phyloP scores from a whole-genome alignment of 2,329 filamentous ascomycete genomes.

The Coniella vitis region DNA sequence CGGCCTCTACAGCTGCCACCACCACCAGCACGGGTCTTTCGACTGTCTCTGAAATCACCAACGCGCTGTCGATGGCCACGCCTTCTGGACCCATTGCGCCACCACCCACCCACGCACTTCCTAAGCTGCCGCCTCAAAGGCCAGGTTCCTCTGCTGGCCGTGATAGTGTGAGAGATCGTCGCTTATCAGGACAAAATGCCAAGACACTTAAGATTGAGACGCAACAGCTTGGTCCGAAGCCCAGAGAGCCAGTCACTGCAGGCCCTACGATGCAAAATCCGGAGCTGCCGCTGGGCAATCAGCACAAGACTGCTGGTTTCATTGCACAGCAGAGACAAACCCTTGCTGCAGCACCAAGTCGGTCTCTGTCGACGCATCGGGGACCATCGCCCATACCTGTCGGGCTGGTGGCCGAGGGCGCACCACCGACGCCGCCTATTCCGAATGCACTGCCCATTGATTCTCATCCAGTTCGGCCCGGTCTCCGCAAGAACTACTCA shows the following conservation, averaged over 20 bases:
- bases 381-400: conserved; percentile 29
- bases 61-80: conserved; percentile 23
- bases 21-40: conserved; percentile 63
- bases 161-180: conserved; percentile 62
- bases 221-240: conserved; percentile 25
- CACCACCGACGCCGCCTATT: conserved; percentile 28
- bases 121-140: conserved; percentile 34
- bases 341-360: conserved; percentile 29
- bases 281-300: conserved; percentile 5
- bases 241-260: conserved; percentile 20
- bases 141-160: conserved; percentile 29
- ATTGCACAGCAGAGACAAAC: conserved; percentile 37
- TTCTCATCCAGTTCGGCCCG: conserved; percentile 33
- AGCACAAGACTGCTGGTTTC: conserved; percentile 28
- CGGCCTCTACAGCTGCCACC: conserved; percentile 59
- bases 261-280: conserved; percentile 19
- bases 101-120: conserved; percentile 42
- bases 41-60: conserved; percentile 59
- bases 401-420: conserved; percentile 18
- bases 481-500: conserved; percentile 61
- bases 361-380: conserved; percentile 19
- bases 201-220: conserved; percentile 91
- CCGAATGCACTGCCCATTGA: conserved; percentile 21
- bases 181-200: conserved; percentile 71
- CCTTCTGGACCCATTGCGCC: conserved; percentile 30